Conservation (phyloP, 106 monocot genomes). For the Iris macrosiphon region DNA sequence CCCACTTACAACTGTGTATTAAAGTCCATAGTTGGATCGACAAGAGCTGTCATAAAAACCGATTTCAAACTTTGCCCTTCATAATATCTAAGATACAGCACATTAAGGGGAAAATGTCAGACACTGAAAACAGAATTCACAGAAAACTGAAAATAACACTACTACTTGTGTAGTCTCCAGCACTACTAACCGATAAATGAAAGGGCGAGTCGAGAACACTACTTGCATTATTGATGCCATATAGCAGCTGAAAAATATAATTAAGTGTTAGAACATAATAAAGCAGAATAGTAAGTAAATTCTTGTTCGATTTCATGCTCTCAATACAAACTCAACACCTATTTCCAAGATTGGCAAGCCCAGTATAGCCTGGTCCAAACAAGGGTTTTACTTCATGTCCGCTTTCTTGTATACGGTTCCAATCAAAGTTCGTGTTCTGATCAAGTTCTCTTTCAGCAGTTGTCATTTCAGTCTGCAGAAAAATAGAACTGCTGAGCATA, state of each 20-base stretch:
- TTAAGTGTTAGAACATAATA: neutral
- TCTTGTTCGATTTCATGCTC: neutral
- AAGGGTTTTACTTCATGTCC: conserved; percentile 76
- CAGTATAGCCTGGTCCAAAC: conserved; percentile 93
- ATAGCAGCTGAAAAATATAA: conserved; percentile 68
- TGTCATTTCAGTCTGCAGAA: conserved; percentile 94
- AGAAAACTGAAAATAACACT: neutral
- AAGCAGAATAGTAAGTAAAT: neutral
- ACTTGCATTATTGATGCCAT: conserved; percentile 97
- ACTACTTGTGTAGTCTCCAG: neutral
- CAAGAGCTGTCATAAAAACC: conserved; percentile 58
- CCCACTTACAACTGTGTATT: conserved; percentile 93
- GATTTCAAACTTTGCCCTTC: conserved; percentile 61
- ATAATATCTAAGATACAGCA: conserved; percentile 54
- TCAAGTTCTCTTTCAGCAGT: conserved; percentile 95
- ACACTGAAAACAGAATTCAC: neutral
- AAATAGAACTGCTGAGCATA: neutral
- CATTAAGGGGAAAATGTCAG: neutral
- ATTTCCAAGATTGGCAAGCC: conserved; percentile 92
- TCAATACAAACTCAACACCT: conserved; percentile 34
- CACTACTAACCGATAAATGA: conserved; percentile 58
- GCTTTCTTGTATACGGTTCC: conserved; percentile 98
- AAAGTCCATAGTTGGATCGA: conserved; percentile 92
- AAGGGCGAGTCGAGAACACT: conserved; percentile 62
- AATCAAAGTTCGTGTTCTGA: conserved; percentile 93